A percentile compares a stretch with the other conserved stretches of the same genome.
Conservation (phyloP, 768 basidiomycete species). For the Boletus fagicola region DNA sequence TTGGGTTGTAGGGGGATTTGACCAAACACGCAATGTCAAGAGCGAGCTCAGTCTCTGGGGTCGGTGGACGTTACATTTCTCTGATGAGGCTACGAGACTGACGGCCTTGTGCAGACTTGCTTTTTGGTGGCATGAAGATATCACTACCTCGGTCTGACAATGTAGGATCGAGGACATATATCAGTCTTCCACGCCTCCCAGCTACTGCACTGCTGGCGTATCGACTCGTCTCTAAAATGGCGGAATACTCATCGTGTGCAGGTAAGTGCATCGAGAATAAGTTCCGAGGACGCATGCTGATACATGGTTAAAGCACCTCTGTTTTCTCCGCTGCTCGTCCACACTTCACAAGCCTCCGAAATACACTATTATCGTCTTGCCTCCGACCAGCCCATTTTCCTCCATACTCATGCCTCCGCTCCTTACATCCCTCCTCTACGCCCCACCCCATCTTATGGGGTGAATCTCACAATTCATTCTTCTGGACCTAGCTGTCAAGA, state of each 20-base stretch:
- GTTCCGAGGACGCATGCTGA: conserved; percentile 4
- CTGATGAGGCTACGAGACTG: conserved; percentile 5
- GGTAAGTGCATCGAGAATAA: conserved; percentile 18
- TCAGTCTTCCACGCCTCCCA: conserved; percentile 55
- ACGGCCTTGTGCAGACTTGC: conserved; percentile 36
- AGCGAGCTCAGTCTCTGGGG: conserved; percentile 41
- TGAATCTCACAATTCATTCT: conserved; percentile 60
- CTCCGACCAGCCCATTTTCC: conserved; percentile 27
- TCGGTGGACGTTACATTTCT: conserved; percentile 29
- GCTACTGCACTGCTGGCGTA: conserved; percentile 68
- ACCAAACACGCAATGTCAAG: conserved; percentile 32
- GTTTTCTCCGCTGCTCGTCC: conserved; percentile 64
- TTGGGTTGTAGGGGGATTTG: conserved; percentile 62
- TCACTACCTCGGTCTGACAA: conserved; percentile 27
- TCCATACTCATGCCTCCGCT: conserved; percentile 68
- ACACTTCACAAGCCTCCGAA: conserved; percentile 58
- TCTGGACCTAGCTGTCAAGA: conserved; percentile 49
- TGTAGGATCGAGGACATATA: conserved; percentile 39
- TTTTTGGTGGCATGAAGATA: conserved; percentile 39
- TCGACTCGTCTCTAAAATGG: conserved; percentile 40
- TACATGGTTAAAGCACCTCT: conserved; percentile 43
- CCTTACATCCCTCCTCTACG: conserved; percentile 51
- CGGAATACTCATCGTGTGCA: conserved; percentile 25
- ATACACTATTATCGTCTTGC: conserved; percentile 64
- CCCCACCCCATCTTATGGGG: conserved; percentile 30